Evolutionary conservation across 371 early-diverging fungal genomes (phyloP), one percentile per base, ranked within the genome.

Genomic region (Batrachochytrium dendrobatidis): DNA sequence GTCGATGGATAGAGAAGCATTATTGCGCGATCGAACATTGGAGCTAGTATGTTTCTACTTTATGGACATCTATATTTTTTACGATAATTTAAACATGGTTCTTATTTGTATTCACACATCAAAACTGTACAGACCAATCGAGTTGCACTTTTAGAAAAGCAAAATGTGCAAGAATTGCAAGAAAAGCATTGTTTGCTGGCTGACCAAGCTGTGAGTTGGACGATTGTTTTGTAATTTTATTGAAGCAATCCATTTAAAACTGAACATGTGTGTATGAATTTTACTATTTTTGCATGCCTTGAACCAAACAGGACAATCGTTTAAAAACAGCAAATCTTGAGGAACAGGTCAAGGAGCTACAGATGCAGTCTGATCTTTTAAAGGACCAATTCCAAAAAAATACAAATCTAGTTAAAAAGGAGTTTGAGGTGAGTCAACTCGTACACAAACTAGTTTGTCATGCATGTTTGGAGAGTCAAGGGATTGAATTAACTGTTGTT

Each of bases 321-420:
- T 17, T 44, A 3, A 45, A 29, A 35, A 30, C 28, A 28, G 57
- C 26, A 7, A 15, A 8, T 26, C 43, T 53, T 24, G 60, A 71
- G 43, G 15, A 32, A 17, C 49, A 48, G 39, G 44, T 48, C 1
- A 32, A 15, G n/a, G 75, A 70, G 22, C 51, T 69, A 7, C 20
- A 51, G 10, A 66, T 66, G n/a, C 64, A 68, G 30, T 30, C 69
- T 24, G 65, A 62, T n/a, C n/a, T n/a, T n/a, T n/a, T n/a, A n/a
- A n/a, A 20, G 3, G 48, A 3, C 25, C 64, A 12, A 63, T 70
- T 54, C 24, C 44, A 2, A 26, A 35, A n/a, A n/a, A n/a, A n/a
- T n/a, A n/a, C n/a, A n/a, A n/a, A n/a, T n/a, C n/a, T n/a, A n/a
- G n/a, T n/a, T n/a, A n/a, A n/a, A n/a, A n/a, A n/a, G 56, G 64